Conservation (phyloP, 2,329 filamentous ascomycete species). For the Polytolypa hystricis region DNA sequence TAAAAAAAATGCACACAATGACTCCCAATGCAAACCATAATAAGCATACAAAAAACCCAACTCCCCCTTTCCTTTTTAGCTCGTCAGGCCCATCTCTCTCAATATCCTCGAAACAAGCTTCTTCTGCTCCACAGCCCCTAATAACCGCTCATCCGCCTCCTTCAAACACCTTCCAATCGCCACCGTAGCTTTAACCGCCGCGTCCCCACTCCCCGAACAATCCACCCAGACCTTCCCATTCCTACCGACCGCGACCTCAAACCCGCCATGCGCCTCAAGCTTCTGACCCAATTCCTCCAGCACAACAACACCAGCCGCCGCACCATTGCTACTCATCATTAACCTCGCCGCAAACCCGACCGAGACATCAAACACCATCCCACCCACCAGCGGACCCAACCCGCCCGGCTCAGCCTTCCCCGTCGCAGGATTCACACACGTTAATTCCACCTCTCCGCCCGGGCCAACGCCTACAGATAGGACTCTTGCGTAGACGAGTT, state of each 20-base stretch:
- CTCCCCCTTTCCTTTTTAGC: too few species aligned
- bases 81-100: constrained; percentile 26
- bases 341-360: constrained; percentile 71
- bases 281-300: constrained; percentile 74
- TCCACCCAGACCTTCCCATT: constrained; percentile 92
- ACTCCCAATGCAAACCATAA: too few species aligned
- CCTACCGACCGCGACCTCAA: constrained; percentile 85
- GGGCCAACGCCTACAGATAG: constrained; percentile 64
- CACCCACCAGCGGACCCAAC: constrained; percentile 68
- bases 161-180: constrained; percentile 67
- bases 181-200: constrained; percentile 54
- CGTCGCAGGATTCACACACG: constrained; percentile 75
- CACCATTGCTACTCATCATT: constrained; percentile 40
- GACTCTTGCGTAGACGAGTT: constrained; percentile 82
- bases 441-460: constrained; percentile 80
- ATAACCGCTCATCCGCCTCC: constrained; percentile 58
- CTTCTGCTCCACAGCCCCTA: constrained; percentile 33
- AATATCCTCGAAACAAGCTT: constrained; percentile 35
- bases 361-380: constrained; percentile 77
- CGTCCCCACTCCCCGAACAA: constrained; percentile 48
- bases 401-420: constrained; percentile 83
- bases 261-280: constrained; percentile 48
- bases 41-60: too few species aligned
- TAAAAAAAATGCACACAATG: too few species aligned
- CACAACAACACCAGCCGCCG: constrained; percentile 53